phyloP scores from a whole-genome alignment of 2,329 filamentous ascomycete genomes.

The Fusarium armeniacum region DNA sequence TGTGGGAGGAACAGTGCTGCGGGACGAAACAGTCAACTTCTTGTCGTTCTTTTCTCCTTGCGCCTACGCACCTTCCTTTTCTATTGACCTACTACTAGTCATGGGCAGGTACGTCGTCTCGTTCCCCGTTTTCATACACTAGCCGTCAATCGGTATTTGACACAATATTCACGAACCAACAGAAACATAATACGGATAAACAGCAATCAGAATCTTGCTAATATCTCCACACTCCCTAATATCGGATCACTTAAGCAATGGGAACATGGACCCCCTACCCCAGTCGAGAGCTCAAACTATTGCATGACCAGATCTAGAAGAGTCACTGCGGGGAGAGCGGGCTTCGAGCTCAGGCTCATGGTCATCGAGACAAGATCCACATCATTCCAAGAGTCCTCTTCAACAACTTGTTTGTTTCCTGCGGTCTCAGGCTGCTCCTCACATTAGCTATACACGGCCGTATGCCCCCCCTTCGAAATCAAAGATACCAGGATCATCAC shows the following conservation, averaged over 20 bases:
- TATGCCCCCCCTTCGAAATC: background rate
- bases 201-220: slow-evolving; percentile 13
- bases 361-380: slow-evolving; percentile 9
- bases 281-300: background rate
- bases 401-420: slow-evolving; percentile 27
- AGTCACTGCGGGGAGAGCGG: slow-evolving; percentile 3
- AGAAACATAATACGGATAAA: slow-evolving; percentile 9
- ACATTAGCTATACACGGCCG: slow-evolving; percentile 11
- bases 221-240: slow-evolving; percentile 14
- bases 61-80: background rate
- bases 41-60: background rate
- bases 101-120: background rate
- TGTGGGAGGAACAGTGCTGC: slow-evolving; percentile 12
- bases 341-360: slow-evolving; percentile 6
- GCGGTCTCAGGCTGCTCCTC: slow-evolving; percentile 15
- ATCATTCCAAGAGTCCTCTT: slow-evolving; percentile 26
- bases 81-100: background rate
- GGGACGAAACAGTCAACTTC: background rate
- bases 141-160: background rate
- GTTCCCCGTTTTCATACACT: background rate
- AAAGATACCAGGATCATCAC: slow-evolving; percentile 6
- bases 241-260: slow-evolving; percentile 14
- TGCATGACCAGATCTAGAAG: slow-evolving; percentile 15
- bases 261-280: slow-evolving; percentile 1
- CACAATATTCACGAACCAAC: slow-evolving; percentile 15